Conservation (phyloP, 2,329 filamentous ascomycete species). For the Cladosporium colombiae region DNA sequence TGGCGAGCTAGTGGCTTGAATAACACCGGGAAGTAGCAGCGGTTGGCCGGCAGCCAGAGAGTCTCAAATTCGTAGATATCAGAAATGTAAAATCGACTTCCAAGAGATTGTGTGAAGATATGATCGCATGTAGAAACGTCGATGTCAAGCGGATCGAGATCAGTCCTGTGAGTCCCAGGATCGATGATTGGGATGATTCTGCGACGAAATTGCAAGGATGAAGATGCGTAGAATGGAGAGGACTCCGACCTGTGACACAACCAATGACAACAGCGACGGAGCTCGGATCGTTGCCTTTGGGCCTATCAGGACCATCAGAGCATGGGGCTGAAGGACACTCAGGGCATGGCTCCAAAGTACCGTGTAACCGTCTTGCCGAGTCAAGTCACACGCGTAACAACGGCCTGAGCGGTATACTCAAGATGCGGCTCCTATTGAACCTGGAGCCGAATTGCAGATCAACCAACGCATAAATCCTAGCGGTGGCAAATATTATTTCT, state of each 20-base stretch:
- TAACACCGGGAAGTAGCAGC: not conserved
- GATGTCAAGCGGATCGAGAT: not conserved
- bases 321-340: not conserved
- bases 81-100: not conserved
- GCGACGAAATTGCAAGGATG: not conserved
- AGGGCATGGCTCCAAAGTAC: not conserved
- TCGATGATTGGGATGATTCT: not conserved
- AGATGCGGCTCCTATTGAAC: not conserved
- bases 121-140: not conserved
- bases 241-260: not conserved
- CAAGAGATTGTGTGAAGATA: not conserved
- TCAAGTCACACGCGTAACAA: not conserved
- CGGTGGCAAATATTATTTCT: not conserved
- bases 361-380: not conserved
- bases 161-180: not conserved
- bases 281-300: not conserved
- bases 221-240: not conserved
- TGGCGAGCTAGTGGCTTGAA: constrained; percentile 2
- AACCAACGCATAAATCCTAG: not conserved
- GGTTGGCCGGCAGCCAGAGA: not conserved
- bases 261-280: not conserved
- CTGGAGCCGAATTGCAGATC: not conserved
- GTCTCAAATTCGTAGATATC: not conserved
- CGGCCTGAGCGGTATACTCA: not conserved
- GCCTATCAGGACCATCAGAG: not conserved